Evolutionary conservation across 2,329 filamentous ascomycete species (phyloP), one percentile per base, ranked within the genome.

Genomic region (Neofusicoccum sp.): DNA sequence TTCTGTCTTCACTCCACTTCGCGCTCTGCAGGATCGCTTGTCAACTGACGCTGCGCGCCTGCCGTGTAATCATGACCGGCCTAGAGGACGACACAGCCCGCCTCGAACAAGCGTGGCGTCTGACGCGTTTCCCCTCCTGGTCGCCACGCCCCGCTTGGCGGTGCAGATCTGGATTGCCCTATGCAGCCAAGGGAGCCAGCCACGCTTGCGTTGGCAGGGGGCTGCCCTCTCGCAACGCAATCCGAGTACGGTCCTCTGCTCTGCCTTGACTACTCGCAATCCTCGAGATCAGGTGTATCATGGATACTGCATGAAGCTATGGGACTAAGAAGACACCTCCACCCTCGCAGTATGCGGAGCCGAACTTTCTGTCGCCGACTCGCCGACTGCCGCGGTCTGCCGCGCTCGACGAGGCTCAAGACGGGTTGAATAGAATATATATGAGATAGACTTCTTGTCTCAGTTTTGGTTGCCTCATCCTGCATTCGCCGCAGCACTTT

Each of bases 261-360:
- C 14, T 28, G 14, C n/a, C 51, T 56, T 56, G 51, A 38, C 51
- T 38, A 56, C 51, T 56, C 38, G 38, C 26, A 33, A 43, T 12
- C 36, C 26, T 30, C 24, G 34, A n/a, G 51, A 31, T 31, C 9
- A 16, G 8, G 24, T 31, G 51, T 56, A 43, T 31, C 30, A 56
- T 56, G 11, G 7, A 43, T 28, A 41, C 24, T 56, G 36, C 28
- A 41, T 16, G 36, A 33, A 26, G 36, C 51, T 9, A 33, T 43
- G 49, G 14, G 28, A 24, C 31, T 53, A 20, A 53, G 9, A 36
- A 51, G 31, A 51, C 5, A 11, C 31, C 16, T 33, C 28, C 33
- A 26, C 33, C 24, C 36, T 56, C 51, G 51, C 51, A 56, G 26
- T 56, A 14, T 51, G 51, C 51, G 51, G 51, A 56, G 51, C 51